A percentile compares a stretch with the other conserved stretches of the same genome.
These are phyloP conservation scores for Talaromyces sp. DNA, from an alignment of 2,329 filamentous ascomycete species.

Conservation along the genomic window DNA sequence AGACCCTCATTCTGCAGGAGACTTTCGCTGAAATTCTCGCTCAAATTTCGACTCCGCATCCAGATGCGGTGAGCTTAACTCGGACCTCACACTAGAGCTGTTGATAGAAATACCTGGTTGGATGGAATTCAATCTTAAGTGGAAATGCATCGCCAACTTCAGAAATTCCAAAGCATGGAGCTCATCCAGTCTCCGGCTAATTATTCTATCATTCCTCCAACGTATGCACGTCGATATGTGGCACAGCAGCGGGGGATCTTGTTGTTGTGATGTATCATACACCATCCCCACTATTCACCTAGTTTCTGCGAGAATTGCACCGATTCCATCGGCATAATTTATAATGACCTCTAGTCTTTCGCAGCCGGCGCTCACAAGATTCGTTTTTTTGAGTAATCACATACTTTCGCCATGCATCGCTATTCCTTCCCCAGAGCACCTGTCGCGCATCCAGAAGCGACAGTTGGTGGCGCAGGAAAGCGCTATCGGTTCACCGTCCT, in stretches of 20 bases:
- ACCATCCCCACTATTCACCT: not conserved
- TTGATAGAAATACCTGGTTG: not conserved
- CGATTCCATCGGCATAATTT: not conserved
- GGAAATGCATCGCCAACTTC: not conserved
- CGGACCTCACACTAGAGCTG: not conserved
- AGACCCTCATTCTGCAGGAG: not conserved
- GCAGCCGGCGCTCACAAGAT: not conserved
- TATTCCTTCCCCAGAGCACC: constrained; percentile 9
- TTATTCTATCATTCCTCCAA: not conserved
- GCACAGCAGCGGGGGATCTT: not conserved
- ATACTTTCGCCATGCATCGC: constrained; percentile 10
- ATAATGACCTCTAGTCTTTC: not conserved
- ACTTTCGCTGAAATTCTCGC: constrained; percentile 11
- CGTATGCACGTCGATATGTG: not conserved
- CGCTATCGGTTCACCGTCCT: constrained; percentile 40
- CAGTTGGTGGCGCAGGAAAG: constrained; percentile 6
- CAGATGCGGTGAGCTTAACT: not conserved
- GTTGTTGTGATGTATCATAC: not conserved
- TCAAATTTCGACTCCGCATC: not conserved
- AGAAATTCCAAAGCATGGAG: not conserved
- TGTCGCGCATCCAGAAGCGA: constrained; percentile 7
- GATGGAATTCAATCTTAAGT: not conserved
- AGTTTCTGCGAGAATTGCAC: constrained; percentile 7
- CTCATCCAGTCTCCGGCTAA: not conserved
- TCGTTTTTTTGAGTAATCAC: not conserved